Conservation (phyloP, 1,284 basidiomycete genomes). For the Melampsora americana region DNA sequence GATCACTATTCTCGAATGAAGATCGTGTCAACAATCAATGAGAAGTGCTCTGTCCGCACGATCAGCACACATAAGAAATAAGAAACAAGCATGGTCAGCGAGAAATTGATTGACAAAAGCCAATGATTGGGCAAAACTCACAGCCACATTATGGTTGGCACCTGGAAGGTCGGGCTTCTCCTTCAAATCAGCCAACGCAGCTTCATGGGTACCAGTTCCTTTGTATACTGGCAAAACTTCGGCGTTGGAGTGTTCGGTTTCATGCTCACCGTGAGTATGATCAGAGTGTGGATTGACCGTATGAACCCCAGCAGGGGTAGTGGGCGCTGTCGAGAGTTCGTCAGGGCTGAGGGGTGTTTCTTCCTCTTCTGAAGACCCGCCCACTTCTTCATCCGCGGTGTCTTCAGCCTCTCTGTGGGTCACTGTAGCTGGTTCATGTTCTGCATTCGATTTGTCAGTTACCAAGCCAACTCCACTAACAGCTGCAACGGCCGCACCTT, state of each 20-base stretch:
- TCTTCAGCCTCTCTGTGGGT: conserved; percentile 17
- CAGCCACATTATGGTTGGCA: conserved; percentile 1
- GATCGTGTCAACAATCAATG: too few relatives aligned
- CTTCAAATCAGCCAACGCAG: conserved; percentile 31
- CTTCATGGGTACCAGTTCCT: conserved; percentile 15
- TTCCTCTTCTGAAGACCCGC: conserved; percentile 41
- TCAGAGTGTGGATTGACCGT: background rate
- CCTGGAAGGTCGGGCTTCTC: conserved; percentile 25
- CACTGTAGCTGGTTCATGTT: conserved; percentile 14
- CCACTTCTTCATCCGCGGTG: conserved; percentile 22
- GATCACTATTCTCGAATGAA: too few relatives aligned
- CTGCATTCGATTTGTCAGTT: background rate
- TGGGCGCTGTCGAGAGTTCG: conserved; percentile 36
- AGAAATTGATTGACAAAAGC: too few relatives aligned
- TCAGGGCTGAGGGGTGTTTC: conserved; percentile 25
- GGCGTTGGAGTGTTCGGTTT: background rate
- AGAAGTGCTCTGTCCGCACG: too few relatives aligned
- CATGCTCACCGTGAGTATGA: background rate
- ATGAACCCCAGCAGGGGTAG: conserved; percentile 17
- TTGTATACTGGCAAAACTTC: conserved; percentile 32
- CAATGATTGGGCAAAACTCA: background rate
- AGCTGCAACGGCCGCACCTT: conserved; percentile 27
- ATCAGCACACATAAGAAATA: too few relatives aligned
- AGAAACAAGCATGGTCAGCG: too few relatives aligned
- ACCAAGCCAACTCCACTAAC: conserved; percentile 24